Base-by-base conservation (phyloP, 139 green algal species). In the Coelastrella sp. region DNA sequence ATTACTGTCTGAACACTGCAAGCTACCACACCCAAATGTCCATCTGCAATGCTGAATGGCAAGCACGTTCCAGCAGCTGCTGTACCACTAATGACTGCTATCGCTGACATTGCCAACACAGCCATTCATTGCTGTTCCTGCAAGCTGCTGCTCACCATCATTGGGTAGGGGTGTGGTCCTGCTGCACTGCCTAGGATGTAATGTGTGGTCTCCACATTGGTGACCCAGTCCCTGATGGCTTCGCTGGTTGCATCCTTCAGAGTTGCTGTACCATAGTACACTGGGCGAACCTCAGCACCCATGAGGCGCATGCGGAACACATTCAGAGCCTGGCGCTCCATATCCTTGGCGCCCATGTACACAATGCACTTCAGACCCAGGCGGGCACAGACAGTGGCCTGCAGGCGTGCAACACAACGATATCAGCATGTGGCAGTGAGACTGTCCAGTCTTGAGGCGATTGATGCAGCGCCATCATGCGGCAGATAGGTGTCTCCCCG, bases 201-300 rank as follows among this genome's bases (percentile, higher is more conserved):
- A 95, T 99, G 98, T 3, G 98, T 99, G 86, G 90, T 96, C 95
- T 99, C 98, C 89, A 99, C 98, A 89, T 99, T 99, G 61, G 98
- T 99, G 64, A 99, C 98, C 98, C 98, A 99, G 93, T 99, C 98
- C 73, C 98, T 94, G 93, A 99, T 99, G 65, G 98, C 98, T 94
- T 99, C 97, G 57, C 92, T 97, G 80, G 98, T 99, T 57, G 98
- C 98, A 87, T 99, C 98, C 95, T 99, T 99, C 64, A 99, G 95
- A 3, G 98, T 99, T 54, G 96, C 95, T 7, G 98, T 99, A 66
- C 98, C 98, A 17, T 92, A 92, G 91, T 96, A 80, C 75, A 99
- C 98, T 6, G 97, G 94, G 10, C 97, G 94, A 64, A 97, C 93
- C 95, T 99, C 98, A 4, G 98, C 98, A 19, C 98, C 98, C 90